Conservation (phyloP, 2,329 filamentous ascomycete species). For the Sporothrix globosa region DNA sequence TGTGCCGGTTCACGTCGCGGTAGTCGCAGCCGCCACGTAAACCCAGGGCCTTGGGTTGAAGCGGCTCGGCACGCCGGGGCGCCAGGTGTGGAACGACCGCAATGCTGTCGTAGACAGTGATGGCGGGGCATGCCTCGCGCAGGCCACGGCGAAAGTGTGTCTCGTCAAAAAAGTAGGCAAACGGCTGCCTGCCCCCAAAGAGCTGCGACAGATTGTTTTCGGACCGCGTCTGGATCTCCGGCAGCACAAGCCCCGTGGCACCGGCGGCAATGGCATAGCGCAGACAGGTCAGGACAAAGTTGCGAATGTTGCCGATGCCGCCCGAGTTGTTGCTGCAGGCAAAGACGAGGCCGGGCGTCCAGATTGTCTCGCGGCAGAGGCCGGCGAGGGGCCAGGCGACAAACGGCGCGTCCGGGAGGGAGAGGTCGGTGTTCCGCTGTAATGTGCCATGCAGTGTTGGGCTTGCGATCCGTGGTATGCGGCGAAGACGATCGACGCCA, state of each 20-base stretch:
- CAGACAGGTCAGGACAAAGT: conserved; percentile 55
- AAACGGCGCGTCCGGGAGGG: conserved; percentile 48
- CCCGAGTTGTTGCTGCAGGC: conserved; percentile 57
- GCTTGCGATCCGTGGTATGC: background rate
- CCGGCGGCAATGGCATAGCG: conserved; percentile 55
- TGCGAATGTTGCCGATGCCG: conserved; percentile 55
- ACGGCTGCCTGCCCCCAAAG: conserved; percentile 47
- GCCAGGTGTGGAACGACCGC: conserved; percentile 47
- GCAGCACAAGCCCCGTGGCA: conserved; percentile 51
- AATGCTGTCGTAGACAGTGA: conserved; percentile 48
- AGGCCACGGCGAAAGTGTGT: conserved; percentile 49
- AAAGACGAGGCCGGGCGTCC: conserved; percentile 50
- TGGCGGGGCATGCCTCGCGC: conserved; percentile 47
- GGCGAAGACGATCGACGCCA: background rate
- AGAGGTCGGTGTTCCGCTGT: conserved; percentile 42
- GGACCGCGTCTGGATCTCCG: conserved; percentile 51
- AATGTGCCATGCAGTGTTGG: background rate
- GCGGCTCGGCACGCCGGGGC: conserved; percentile 43
- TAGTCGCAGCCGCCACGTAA: conserved; percentile 47
- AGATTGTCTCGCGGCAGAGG: conserved; percentile 49
- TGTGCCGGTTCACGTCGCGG: conserved; percentile 49
- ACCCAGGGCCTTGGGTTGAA: conserved; percentile 50
- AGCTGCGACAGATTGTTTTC: conserved; percentile 49
- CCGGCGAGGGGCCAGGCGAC: conserved; percentile 51
- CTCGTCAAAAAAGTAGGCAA: conserved; percentile 55